phyloP scores from a whole-genome alignment of 169 alveolate species.

The Perkinsus marinus region DNA sequence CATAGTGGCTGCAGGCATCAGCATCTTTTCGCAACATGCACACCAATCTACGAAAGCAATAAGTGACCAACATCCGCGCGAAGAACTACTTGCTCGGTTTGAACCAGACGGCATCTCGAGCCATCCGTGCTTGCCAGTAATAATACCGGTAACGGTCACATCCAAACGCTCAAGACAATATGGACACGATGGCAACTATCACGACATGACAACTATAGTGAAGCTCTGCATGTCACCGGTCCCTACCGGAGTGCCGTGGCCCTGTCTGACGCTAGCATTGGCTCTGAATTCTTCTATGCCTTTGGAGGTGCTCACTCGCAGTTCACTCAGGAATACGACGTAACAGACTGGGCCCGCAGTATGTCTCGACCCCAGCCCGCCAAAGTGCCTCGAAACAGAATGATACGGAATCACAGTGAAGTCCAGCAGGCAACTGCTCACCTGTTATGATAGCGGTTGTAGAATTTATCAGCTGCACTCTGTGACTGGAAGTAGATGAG shows the following conservation, averaged over 20 bases:
- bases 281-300: not conserved
- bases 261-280: not conserved
- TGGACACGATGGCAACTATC: constrained; percentile 40
- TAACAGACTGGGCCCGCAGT: not conserved
- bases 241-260: not conserved
- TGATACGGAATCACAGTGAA: too few relatives aligned
- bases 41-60: not conserved
- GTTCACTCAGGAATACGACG: not conserved
- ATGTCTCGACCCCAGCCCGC: not conserved
- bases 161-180: constrained; percentile 39
- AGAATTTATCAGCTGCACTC: not conserved
- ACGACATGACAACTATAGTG: not conserved
- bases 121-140: not conserved
- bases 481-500: not conserved
- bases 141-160: constrained; percentile 26
- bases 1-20: not conserved
- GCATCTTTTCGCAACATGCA: not conserved
- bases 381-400: not conserved
- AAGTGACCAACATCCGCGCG: not conserved
- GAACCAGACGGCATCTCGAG: not conserved
- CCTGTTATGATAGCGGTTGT: not conserved
- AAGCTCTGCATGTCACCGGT: not conserved
- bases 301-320: not conserved
- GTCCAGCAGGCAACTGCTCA: too few relatives aligned
- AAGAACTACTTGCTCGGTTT: not conserved